Evolutionary conservation across 2,329 filamentous ascomycete species (phyloP), one percentile per base, ranked within the genome.

Genomic region (Claviceps sp.): DNA sequence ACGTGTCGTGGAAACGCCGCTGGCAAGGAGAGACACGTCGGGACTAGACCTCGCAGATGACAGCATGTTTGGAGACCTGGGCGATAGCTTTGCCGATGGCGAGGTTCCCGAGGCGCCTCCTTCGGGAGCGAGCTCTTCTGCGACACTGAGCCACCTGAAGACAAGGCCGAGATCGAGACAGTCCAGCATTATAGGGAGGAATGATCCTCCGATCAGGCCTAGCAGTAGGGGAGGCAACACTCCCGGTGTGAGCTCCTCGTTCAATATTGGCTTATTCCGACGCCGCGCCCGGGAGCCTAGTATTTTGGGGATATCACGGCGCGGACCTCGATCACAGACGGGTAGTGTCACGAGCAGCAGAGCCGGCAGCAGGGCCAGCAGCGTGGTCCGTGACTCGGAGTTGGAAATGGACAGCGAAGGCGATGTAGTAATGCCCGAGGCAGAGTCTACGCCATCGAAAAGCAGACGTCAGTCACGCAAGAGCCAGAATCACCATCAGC

Each of bases 401-500:
- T 59, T 58, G 24, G 44, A 36, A 3, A 26, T 47, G 36, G 66
- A 70, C 11, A 70, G 77, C 22, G 73, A 77, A 49, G 58, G 66
- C 55, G 64, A 73, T 58, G 44, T 11, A 26, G 57, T 84, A 79
- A 60, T 74, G 71, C 49, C 83, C 75, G 81, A 86, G 52, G 81
- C 80, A 30, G 82, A 85, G 66, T 84, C 82, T 16, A 87, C 84
- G 6, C 83, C 84, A 3, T 60, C 84, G 26, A 76, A 79, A 53
- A 62, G 59, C 34, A 56, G 63, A 48, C 66, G 74, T 20, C 68
- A 69, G 38, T 68, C 66, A 42, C 63, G 64, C 47, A 64, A 65
- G n/a, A 58, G 60, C 48, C 49, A 52, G 34, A 20, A 4, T 11
- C 44, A 65, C 16, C 57, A 59, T 47, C 50, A 54, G 26, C 20